Base-by-base conservation (phyloP, 441 rosid genomes). In the Sinapis alba region DNA sequence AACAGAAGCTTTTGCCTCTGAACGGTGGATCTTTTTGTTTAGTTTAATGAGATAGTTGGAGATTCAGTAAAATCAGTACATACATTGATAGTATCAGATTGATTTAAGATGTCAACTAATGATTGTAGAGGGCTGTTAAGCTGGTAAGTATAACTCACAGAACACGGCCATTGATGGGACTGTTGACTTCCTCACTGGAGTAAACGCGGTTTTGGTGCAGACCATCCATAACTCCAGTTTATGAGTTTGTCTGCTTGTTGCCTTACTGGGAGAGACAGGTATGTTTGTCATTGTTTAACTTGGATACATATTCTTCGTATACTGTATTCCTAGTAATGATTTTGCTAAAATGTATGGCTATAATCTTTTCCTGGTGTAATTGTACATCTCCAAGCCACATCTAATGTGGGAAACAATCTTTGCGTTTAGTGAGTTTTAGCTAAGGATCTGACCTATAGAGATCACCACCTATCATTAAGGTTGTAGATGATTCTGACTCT, bases 211-310 rank as follows among this genome's bases (percentile, higher is more conserved):
- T 57, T 73, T 90, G 82, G 88, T 89, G 62, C 70, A 86, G 6
- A 89, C 94, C 32, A 86, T 88, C 94, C 30, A 86, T 88, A 18
- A 62, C 84, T 75, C 86, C 92, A 1, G 90, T 89, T 68, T 89
- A 87, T 73, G 97, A 89, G 72, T 91, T 89, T 67, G 94, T 91
- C 38, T 89, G 94, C 84, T 89, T 89, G 82, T 90, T 69, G 66
- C 92, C 94, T 64, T 87, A 72, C 77, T 89, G 92, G 92, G 97
- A 91, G 80, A 81, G 90, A 88, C 69, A 86, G 89, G 97, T 88
- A 82, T 62, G 81, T 71, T 0, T 45, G 9, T 16, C 19, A 5
- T 43, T 2, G 16, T 6, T 13, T 12, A 57, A 6, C 62, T 56
- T 45, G 62, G 32, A 24, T 15, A 13, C 34, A 57, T 57, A n/a